Conservation (phyloP, 768 basidiomycete genomes). For the Mycena leptocephala region DNA sequence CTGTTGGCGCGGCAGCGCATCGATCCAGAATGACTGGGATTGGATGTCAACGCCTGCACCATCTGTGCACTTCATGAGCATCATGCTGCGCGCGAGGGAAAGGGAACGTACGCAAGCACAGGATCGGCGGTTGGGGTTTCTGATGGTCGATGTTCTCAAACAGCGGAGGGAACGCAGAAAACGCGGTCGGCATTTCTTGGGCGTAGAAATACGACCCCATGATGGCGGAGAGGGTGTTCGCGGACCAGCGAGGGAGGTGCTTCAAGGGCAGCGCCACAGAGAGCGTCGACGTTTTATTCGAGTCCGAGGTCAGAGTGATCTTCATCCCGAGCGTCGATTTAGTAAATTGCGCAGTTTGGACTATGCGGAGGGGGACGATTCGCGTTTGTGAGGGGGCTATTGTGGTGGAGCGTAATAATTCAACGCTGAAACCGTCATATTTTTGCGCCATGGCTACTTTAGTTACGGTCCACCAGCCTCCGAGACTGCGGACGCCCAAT, state of each 20-base stretch:
- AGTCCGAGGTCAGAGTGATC: constrained; percentile 55
- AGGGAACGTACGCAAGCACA: constrained; percentile 74
- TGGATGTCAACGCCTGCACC: constrained; percentile 90
- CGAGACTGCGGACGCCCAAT: constrained; percentile 69
- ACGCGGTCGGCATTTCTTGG: constrained; percentile 69
- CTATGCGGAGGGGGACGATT: constrained; percentile 67
- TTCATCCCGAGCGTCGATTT: constrained; percentile 52
- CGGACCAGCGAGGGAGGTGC: constrained; percentile 62
- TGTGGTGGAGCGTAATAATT: constrained; percentile 47
- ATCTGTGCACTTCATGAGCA: constrained; percentile 59
- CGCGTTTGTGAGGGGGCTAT: constrained; percentile 79
- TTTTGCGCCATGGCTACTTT: neutral
- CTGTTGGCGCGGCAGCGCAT: constrained; percentile 72
- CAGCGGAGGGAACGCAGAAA: constrained; percentile 72
- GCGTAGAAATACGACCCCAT: constrained; percentile 74
- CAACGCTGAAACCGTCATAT: constrained; percentile 48
- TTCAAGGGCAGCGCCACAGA: constrained; percentile 59
- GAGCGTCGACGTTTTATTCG: constrained; percentile 43
- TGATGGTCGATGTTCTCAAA: constrained; percentile 40
- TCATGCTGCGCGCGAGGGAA: neutral
- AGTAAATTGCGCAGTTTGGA: constrained; percentile 57
- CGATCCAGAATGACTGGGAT: constrained; percentile 69
- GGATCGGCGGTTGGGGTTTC: constrained; percentile 63
- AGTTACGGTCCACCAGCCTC: constrained; percentile 73
- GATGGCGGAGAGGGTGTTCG: constrained; percentile 55